Evolutionary conservation across 257 asterid genomes (phyloP).

Genomic region (Perilla frutescens): DNA sequence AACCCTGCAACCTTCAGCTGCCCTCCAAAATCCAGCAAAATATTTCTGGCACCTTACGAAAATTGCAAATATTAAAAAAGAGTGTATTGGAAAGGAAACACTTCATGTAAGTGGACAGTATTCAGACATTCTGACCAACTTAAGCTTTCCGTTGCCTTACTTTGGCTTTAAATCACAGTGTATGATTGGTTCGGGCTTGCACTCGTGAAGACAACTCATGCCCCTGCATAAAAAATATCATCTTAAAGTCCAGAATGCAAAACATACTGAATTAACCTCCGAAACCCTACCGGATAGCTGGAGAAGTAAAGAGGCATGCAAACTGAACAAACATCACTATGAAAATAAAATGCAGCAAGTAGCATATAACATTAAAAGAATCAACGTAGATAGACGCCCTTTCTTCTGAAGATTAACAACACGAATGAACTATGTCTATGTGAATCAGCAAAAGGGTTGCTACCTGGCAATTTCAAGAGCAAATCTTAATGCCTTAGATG

Average conservation of each 20-base stretch:
- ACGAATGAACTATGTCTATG: background rate
- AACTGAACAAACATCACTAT: background rate
- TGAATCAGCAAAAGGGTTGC: constrained; percentile 28
- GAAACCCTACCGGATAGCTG: background rate
- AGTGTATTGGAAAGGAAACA: constrained; percentile 29
- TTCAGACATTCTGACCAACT: constrained; percentile 35
- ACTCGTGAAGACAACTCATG: constrained; percentile 95
- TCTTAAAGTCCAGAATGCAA: constrained; percentile 26
- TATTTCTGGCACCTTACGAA: constrained; percentile 99
- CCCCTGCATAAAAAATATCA: constrained; percentile 63
- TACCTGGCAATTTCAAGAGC: constrained; percentile 96
- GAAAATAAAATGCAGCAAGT: constrained; percentile 12
- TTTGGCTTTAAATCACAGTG: constrained; percentile 94
- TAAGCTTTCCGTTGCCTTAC: constrained; percentile 83
- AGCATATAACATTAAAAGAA: background rate
- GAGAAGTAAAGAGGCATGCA: constrained; percentile 1
- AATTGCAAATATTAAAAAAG: constrained; percentile 66
- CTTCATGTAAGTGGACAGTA: constrained; percentile 7
- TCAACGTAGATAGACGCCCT: no score
- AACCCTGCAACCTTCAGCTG: constrained; percentile 95
- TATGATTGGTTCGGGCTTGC: constrained; percentile 95
- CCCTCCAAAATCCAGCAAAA: constrained; percentile 99
- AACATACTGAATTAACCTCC: background rate
- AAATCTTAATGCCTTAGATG: constrained; percentile 84
- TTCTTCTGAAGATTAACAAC: no score